Conservation (phyloP, 257 asterid species). For the Nicotiana tabacum region DNA sequence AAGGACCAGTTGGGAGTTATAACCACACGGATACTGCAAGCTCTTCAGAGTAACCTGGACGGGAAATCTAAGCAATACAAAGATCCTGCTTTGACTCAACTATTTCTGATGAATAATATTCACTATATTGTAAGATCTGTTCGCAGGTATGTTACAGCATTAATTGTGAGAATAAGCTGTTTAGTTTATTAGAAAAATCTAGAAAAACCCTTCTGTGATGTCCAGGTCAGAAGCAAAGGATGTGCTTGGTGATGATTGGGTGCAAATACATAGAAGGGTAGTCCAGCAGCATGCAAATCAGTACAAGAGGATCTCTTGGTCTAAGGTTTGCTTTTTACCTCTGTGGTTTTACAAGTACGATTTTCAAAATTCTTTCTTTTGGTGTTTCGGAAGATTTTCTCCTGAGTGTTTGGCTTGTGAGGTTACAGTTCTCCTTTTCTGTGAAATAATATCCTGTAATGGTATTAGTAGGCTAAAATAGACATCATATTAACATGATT, state of each 20-base stretch:
- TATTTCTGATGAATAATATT: conserved; percentile 86
- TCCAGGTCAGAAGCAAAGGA: conserved; percentile 96
- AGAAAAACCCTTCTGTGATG: background rate
- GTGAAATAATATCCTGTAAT: background rate
- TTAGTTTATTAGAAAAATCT: background rate
- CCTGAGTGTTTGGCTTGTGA: background rate
- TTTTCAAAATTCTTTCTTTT: background rate
- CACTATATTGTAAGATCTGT: conserved; percentile 95
- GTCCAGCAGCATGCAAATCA: conserved; percentile 98
- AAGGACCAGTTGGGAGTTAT: conserved; percentile 58
- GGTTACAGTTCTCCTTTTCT: background rate
- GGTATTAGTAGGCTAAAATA: background rate
- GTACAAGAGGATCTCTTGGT: conserved; percentile 93
- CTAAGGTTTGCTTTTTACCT: conserved; percentile 51
- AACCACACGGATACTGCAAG: conserved; percentile 81
- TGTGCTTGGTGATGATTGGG: conserved; percentile 96
- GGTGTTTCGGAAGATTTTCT: background rate
- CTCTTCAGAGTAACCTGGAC: conserved; percentile 83
- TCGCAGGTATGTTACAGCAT: conserved; percentile 48
- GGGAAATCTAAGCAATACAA: conserved; percentile 92
- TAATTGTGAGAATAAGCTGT: background rate
- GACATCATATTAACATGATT: background rate
- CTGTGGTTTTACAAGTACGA: background rate
- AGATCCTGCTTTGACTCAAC: conserved; percentile 90
- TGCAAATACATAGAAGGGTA: conserved; percentile 88